These are phyloP conservation scores for Fusarium chaquense DNA, from an alignment of 2,329 filamentous ascomycete species.

Conservation along the genomic window DNA sequence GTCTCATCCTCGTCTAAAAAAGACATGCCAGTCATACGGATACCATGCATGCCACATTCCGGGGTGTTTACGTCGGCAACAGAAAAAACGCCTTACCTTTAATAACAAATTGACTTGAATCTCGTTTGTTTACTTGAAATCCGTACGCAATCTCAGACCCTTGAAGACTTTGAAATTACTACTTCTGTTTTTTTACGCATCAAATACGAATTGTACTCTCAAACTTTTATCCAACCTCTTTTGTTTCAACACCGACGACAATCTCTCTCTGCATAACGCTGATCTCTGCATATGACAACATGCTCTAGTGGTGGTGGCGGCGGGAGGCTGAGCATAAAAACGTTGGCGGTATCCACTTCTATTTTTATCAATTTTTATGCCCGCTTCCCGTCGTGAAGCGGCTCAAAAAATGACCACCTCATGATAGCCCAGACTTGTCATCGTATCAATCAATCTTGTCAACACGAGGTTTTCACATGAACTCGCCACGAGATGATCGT, in stretches of 20 bases:
- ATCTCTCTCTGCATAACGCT: conserved; percentile 12
- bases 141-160: background rate
- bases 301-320: conserved; percentile 13
- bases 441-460: background rate
- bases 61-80: background rate
- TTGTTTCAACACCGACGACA: background rate
- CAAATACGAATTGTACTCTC: background rate
- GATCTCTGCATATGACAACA: conserved; percentile 9
- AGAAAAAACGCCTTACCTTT: conserved; percentile 15
- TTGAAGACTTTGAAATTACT: background rate
- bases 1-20: background rate
- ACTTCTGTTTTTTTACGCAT: conserved; percentile 6
- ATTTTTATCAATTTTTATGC: conserved; percentile 40
- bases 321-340: conserved; percentile 38
- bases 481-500: background rate
- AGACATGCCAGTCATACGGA: background rate
- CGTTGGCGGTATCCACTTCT: conserved; percentile 16
- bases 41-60: conserved; percentile 12
- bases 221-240: conserved; percentile 24
- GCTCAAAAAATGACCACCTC: conserved; percentile 29
- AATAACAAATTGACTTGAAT: conserved; percentile 32
- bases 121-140: conserved; percentile 13
- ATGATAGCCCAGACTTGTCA: background rate
- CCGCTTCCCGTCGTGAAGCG: conserved; percentile 15
- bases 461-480: conserved; percentile 2